Evolutionary conservation across 306 rosid genomes (phyloP), one percentile per base, ranked within the genome.

Genomic region (Vigna unguiculata): DNA sequence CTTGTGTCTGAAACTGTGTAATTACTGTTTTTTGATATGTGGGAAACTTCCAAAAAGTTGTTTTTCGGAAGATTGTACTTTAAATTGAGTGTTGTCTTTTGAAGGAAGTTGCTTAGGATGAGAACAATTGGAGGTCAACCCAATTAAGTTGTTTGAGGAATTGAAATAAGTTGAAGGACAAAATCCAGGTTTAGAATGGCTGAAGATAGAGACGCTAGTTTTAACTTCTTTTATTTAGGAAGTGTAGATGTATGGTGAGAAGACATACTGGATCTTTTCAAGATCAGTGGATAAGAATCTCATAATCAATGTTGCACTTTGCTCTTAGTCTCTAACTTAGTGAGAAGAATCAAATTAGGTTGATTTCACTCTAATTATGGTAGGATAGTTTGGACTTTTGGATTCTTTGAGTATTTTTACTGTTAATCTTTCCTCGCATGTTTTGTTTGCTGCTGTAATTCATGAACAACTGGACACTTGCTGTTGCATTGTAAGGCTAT

Each of bases 111-210:
- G 70, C 5, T 4, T 62, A 0, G 17, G 68, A 16, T n/a, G 47
- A 62, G 47, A 15, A 16, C 22, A n/a, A 19, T 63, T 36, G 25
- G 9, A 38, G 9, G 49, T 38, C 46, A n/a, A 61, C 2, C 9
- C n/a, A 5, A 24, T 12, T 22, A 61, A 34, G 14, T 61, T 61
- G 8, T 7, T 2, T n/a, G 47, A 36, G 48, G 69, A 62, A n/a
- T 63, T 58, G 64, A 59, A 11, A 22, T 24, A 9, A 58, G 28
- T 13, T 25, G 17, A 14, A 60, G 20, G 65, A 14, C 46, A 17
- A 61, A 61, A 61, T 61, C 68, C 68, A 32, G 69, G 46, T n/a
- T 62, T 62, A 9, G 9, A 62, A 62, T 4, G 69, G 69, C n/a
- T 25, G 38, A 62, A 32, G 8, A 36, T 10, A 30, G 69, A 36